Evolutionary conservation across 2,329 filamentous ascomycete species (phyloP).

Genomic region (Emmonsiellopsis sp.): DNA sequence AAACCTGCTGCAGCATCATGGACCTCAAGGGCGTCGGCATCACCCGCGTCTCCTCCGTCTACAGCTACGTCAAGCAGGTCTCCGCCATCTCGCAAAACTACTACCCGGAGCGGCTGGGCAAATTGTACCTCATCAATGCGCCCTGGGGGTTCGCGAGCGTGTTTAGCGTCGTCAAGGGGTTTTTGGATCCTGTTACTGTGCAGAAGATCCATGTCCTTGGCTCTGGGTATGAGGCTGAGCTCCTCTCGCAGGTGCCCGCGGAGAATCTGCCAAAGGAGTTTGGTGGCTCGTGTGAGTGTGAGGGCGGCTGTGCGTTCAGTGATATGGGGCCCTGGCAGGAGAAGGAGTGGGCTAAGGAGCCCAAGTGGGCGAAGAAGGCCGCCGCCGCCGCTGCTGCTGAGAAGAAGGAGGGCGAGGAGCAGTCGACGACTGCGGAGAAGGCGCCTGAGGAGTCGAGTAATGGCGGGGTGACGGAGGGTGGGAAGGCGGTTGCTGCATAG

Average conservation of each 20-base stretch:
- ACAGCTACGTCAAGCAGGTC: conserved; percentile 76
- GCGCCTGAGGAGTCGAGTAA: conserved; percentile 15
- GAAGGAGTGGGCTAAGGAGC: conserved; percentile 33
- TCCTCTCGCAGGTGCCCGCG: conserved; percentile 72
- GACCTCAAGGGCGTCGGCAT: conserved; percentile 92
- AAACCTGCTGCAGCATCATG: conserved; percentile 98
- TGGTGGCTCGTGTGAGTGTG: conserved; percentile 74
- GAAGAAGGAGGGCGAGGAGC: conserved; percentile 10
- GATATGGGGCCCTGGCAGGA: conserved; percentile 80
- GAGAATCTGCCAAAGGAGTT: conserved; percentile 86
- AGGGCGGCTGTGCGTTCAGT: conserved; percentile 73
- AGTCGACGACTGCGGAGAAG: conserved; percentile 20
- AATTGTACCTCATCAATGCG: conserved; percentile 95
- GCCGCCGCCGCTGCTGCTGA: background rate
- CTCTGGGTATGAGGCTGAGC: conserved; percentile 68
- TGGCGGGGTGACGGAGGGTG: conserved; percentile 17
- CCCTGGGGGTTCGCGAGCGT: conserved; percentile 88
- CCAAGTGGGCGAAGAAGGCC: conserved; percentile 33
- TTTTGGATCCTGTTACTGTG: conserved; percentile 93
- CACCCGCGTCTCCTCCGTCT: conserved; percentile 71
- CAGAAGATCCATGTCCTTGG: conserved; percentile 92
- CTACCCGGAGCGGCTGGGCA: conserved; percentile 94
- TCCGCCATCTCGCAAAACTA: conserved; percentile 94
- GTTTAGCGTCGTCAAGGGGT: conserved; percentile 81
- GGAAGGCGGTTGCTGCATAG: conserved; percentile 23